Evolutionary conservation across 306 rosid genomes (phyloP).

Genomic region (Senna siamea): DNA sequence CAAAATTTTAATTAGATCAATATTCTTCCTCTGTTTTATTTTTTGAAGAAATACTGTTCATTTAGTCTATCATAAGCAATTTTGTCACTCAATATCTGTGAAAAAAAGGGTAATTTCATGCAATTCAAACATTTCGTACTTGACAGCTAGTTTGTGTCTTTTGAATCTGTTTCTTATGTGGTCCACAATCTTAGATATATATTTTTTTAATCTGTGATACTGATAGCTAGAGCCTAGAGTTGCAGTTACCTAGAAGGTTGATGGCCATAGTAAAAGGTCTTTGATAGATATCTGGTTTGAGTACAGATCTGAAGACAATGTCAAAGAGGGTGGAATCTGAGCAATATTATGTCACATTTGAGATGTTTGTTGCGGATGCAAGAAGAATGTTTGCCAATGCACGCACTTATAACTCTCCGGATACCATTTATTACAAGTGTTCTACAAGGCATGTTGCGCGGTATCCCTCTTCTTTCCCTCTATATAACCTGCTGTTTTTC

Average conservation of each 20-base stretch:
- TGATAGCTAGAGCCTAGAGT: neutral
- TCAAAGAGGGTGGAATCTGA: slow-evolving; percentile 91
- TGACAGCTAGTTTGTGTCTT: neutral
- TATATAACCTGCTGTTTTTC: neutral
- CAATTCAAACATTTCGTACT: neutral
- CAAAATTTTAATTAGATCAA: neutral
- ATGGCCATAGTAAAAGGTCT: slow-evolving; percentile 4
- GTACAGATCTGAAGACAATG: slow-evolving; percentile 85
- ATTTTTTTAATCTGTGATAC: neutral
- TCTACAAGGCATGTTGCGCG: slow-evolving; percentile 58
- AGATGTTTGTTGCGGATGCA: slow-evolving; percentile 90
- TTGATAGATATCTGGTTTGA: slow-evolving; percentile 22
- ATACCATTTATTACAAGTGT: slow-evolving; percentile 87
- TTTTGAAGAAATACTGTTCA: no score
- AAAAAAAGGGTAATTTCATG: no score
- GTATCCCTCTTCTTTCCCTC: neutral
- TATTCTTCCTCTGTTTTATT: neutral
- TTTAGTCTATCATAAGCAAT: no score
- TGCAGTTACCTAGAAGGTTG: neutral
- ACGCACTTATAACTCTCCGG: slow-evolving; percentile 88
- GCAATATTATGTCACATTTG: slow-evolving; percentile 83
- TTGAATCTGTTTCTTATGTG: neutral
- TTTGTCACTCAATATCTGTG: no score
- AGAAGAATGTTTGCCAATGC: slow-evolving; percentile 88
- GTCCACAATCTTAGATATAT: neutral